Conservation (phyloP, 1,284 basidiomycete genomes). For the Rhizoctonia solani region DNA sequence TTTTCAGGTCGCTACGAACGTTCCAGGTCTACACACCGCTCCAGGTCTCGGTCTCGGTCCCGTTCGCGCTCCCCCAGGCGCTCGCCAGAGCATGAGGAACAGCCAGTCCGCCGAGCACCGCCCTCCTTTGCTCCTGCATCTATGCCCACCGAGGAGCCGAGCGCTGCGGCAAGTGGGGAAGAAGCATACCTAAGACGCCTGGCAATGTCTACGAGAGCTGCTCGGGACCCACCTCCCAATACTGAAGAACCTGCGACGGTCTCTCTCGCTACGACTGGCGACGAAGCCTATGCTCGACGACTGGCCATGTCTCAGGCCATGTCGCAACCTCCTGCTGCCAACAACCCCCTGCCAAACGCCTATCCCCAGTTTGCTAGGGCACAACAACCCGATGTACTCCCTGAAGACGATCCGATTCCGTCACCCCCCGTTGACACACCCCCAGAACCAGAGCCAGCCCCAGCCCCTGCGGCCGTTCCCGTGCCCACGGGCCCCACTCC, state of each 20-base stretch:
- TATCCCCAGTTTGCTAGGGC: constrained; percentile 51
- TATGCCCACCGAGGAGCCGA: constrained; percentile 41
- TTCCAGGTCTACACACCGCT: constrained; percentile 49
- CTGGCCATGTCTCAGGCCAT: constrained; percentile 37
- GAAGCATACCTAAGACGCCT: constrained; percentile 69
- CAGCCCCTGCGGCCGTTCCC: constrained; percentile 38
- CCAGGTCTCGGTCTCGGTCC: constrained; percentile 13
- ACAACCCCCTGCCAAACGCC: constrained; percentile 16
- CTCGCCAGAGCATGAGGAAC: constrained; percentile 4
- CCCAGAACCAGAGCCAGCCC: constrained; percentile 40
- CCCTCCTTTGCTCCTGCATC: constrained; percentile 38
- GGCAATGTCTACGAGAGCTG: constrained; percentile 54
- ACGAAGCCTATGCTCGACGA: constrained; percentile 38
- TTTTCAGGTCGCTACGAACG: constrained; percentile 49
- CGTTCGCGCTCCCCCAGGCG: constrained; percentile 13
- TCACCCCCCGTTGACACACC: constrained; percentile 52
- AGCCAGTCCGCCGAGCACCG: constrained; percentile 41
- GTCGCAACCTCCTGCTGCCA: constrained; percentile 11
- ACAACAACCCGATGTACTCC: not conserved
- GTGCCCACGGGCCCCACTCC: constrained; percentile 37
- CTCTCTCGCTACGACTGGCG: constrained; percentile 25
- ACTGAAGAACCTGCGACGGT: constrained; percentile 15
- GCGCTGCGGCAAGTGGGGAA: constrained; percentile 55
- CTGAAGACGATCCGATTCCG: constrained; percentile 6
- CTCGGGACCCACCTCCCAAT: constrained; percentile 52